These are phyloP conservation scores for Mycena leptocephala DNA, from an alignment of 768 basidiomycete species.

Conservation along the genomic window DNA sequence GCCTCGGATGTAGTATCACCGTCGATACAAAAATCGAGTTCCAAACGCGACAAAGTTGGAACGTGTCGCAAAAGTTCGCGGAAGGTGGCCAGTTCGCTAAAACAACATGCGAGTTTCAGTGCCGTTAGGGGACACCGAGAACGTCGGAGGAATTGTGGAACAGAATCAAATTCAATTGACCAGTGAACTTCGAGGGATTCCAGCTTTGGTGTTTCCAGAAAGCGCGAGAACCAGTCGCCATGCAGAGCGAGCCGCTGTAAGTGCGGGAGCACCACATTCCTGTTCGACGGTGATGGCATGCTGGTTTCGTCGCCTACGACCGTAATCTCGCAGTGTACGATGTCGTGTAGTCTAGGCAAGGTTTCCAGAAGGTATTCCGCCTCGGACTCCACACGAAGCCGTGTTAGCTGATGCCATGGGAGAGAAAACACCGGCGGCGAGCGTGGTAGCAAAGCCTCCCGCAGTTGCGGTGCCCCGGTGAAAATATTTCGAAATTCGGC, in stretches of 20 bases:
- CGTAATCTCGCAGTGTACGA: background rate
- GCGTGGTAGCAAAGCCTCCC: background rate
- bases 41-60: background rate
- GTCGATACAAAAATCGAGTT: background rate
- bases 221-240: background rate
- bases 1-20: background rate
- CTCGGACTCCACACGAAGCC: background rate
- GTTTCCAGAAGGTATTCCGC: background rate
- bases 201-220: background rate
- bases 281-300: background rate
- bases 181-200: background rate
- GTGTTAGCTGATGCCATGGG: background rate
- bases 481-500: background rate
- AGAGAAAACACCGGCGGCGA: background rate
- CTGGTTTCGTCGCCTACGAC: background rate
- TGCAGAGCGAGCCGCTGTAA: background rate
- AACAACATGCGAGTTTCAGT: background rate
- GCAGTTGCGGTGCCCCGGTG: background rate
- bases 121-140: background rate
- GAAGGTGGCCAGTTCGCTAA: background rate
- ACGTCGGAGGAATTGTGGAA: background rate
- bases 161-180: background rate
- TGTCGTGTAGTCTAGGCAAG: background rate
- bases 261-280: background rate
- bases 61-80: background rate